phyloP scores from a whole-genome alignment of 2,329 filamentous ascomycete species.

The Fusarium albosuccineum region DNA sequence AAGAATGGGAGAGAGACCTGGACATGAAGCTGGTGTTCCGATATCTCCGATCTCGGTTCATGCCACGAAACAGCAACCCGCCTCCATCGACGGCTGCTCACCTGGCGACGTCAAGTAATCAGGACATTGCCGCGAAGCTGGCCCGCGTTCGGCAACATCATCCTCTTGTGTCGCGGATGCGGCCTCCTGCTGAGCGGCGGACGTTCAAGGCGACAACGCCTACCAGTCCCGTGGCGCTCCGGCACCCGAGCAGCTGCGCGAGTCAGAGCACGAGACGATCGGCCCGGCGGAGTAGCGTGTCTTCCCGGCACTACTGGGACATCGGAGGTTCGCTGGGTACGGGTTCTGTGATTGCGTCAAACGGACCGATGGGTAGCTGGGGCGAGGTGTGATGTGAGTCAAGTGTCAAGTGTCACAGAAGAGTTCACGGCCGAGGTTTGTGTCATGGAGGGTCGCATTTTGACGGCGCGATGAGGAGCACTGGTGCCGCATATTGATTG shows the following conservation, averaged over 20 bases:
- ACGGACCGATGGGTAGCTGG: constrained; percentile 81
- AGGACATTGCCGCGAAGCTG: constrained; percentile 80
- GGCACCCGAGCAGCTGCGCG: constrained; percentile 78
- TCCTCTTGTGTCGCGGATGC: constrained; percentile 77
- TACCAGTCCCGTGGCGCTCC: constrained; percentile 61
- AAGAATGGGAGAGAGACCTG: constrained; percentile 94
- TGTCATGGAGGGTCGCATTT: constrained; percentile 16
- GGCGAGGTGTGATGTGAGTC: constrained; percentile 71
- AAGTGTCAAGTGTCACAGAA: constrained; percentile 19
- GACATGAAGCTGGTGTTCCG: constrained; percentile 93
- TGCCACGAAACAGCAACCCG: constrained; percentile 61
- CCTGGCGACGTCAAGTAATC: constrained; percentile 63
- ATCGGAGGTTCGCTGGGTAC: constrained; percentile 85
- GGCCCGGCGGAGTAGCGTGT: constrained; percentile 75
- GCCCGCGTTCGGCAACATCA: constrained; percentile 91
- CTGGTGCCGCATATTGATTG: constrained; percentile 19
- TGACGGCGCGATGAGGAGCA: constrained; percentile 28
- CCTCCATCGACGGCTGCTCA: constrained; percentile 60
- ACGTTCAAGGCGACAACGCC: constrained; percentile 68
- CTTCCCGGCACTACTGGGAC: constrained; percentile 92
- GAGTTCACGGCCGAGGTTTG: constrained; percentile 12
- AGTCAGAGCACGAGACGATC: constrained; percentile 88
- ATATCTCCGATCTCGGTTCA: constrained; percentile 83
- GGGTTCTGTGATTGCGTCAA: constrained; percentile 76
- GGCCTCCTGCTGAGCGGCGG: constrained; percentile 64